phyloP scores from a whole-genome alignment of 169 alveolate species.

The Sarcocystis neurona region DNA sequence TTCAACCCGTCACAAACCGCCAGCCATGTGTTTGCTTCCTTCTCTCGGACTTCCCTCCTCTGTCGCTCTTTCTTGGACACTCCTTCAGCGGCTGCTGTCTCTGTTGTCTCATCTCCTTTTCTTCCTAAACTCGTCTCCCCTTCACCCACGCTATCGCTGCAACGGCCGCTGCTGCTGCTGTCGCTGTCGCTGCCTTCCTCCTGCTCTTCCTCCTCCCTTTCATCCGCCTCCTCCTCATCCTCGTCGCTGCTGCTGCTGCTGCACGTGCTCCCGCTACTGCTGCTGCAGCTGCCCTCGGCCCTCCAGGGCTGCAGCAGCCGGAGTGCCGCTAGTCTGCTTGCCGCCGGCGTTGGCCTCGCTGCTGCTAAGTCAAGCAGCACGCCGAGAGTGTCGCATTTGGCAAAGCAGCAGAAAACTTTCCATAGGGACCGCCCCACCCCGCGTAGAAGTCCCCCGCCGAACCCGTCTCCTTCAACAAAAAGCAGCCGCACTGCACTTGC shows the following conservation, averaged over 20 bases:
- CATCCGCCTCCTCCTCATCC: neutral
- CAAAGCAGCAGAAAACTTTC: conserved; percentile 13
- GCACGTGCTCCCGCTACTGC: neutral
- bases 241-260: neutral
- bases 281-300: neutral
- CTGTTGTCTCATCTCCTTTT: neutral
- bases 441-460: neutral
- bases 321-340: too few species aligned
- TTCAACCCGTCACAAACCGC: too few species aligned
- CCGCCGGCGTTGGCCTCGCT: too few species aligned
- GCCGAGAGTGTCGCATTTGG: neutral
- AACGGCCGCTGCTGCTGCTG: neutral
- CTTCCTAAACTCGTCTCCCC: neutral
- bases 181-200: neutral
- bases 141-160: neutral
- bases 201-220: neutral
- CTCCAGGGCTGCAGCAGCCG: too few species aligned
- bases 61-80: neutral
- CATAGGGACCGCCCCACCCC: neutral
- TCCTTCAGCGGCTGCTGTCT: neutral
- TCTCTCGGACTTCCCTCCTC: neutral
- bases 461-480: neutral
- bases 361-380: neutral
- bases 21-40: neutral
- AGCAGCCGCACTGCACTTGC: neutral